Conservation (phyloP, 495 filamentous ascomycete genomes). For the Trichoderma virens region DNA sequence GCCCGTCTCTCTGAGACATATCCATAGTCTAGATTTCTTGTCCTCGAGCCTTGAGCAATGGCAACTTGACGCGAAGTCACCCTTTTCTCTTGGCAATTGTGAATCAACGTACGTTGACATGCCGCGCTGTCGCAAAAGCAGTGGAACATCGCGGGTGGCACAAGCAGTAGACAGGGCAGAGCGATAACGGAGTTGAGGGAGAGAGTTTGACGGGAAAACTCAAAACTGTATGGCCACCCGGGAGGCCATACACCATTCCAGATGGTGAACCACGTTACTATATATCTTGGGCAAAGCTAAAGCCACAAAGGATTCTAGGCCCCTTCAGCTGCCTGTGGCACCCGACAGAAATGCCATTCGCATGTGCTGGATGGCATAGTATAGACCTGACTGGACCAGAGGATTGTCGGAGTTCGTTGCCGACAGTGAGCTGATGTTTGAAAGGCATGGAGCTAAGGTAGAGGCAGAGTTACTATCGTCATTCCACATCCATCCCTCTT, state of each 20-base stretch:
- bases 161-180: not conserved
- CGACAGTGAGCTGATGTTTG: not conserved
- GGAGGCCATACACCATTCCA: not conserved
- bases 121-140: not conserved
- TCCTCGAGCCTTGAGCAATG: not conserved
- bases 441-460: not conserved
- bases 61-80: not conserved
- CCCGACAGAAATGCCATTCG: not conserved
- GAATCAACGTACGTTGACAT: not conserved
- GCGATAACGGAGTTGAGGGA: not conserved
- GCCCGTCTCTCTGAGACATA: not conserved
- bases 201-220: not conserved
- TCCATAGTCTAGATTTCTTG: not conserved
- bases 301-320: not conserved
- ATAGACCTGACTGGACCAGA: not conserved
- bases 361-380: not conserved
- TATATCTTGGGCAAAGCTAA: too few relatives aligned
- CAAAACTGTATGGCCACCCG: not conserved
- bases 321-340: not conserved
- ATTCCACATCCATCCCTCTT: not conserved
- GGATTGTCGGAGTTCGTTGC: not conserved
- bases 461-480: not conserved
- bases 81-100: not conserved
- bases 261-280: too few relatives aligned
- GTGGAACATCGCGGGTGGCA: not conserved